These are phyloP conservation scores for Naganishia sp. DNA, from an alignment of 1,284 basidiomycete genomes.

Conservation along the genomic window DNA sequence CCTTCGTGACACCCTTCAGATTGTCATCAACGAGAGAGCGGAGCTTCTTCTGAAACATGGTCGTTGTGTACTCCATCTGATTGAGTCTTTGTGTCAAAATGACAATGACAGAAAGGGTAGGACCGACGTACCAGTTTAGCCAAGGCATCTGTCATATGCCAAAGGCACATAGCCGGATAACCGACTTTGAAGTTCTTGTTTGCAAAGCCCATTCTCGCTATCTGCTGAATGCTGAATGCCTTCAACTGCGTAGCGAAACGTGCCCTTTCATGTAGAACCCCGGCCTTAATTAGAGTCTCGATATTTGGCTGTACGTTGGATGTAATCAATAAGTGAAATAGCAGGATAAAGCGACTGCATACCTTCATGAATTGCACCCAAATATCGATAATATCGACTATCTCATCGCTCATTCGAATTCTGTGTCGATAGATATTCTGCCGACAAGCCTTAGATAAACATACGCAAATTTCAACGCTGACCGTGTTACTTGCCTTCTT, in stretches of 20 bases:
- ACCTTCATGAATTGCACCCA: slow-evolving; percentile 71
- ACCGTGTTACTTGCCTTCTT: slow-evolving; percentile 66
- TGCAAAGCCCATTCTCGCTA: slow-evolving; percentile 46
- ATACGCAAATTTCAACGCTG: neutral
- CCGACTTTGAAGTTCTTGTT: slow-evolving; percentile 30
- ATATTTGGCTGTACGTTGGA: slow-evolving; percentile 43
- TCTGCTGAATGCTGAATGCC: slow-evolving; percentile 39
- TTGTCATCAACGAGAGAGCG: slow-evolving; percentile 45
- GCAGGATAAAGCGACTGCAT: slow-evolving; percentile 38
- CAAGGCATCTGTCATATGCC: slow-evolving; percentile 60
- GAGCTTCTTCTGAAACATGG: slow-evolving; percentile 72
- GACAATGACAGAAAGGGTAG: too few relatives aligned
- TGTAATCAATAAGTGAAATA: neutral
- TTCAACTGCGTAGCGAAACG: slow-evolving; percentile 46
- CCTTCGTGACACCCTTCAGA: slow-evolving; percentile 36
- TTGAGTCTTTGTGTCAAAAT: neutral
- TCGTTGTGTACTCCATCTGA: slow-evolving; percentile 78
- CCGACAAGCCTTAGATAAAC: neutral
- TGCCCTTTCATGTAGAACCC: slow-evolving; percentile 46
- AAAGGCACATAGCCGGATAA: slow-evolving; percentile 32
- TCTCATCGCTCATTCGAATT: slow-evolving; percentile 63
- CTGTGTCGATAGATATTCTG: slow-evolving; percentile 70
- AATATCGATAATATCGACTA: slow-evolving; percentile 47
- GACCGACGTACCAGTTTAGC: slow-evolving; percentile 66
- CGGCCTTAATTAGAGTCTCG: slow-evolving; percentile 45